phyloP scores from a whole-genome alignment of 1,139 yeast genomes.

The Casaregolazyma suthepensis region DNA sequence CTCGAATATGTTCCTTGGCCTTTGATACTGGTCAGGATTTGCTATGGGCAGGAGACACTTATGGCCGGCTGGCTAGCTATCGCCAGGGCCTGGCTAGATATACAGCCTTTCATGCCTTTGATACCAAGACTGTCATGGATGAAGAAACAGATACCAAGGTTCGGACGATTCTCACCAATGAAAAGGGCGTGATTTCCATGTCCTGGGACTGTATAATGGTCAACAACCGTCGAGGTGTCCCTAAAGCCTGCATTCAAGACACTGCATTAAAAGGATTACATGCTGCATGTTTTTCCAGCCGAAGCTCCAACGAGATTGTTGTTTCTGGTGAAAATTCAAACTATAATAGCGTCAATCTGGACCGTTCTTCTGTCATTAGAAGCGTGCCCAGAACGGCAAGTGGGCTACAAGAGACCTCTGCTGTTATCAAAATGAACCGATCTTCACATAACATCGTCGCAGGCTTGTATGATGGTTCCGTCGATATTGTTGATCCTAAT shows the following conservation, averaged over 20 bases:
- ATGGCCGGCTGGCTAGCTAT: slow-evolving; percentile 45
- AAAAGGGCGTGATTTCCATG: slow-evolving; percentile 31
- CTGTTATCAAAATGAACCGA: slow-evolving; percentile 35
- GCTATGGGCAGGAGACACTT: slow-evolving; percentile 79
- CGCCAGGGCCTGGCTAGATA: slow-evolving; percentile 39
- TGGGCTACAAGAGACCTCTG: slow-evolving; percentile 30
- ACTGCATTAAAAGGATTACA: slow-evolving; percentile 26
- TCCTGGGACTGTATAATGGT: slow-evolving; percentile 29
- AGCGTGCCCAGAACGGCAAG: slow-evolving; percentile 16
- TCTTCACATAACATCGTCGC: slow-evolving; percentile 44
- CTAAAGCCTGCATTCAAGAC: slow-evolving; percentile 25
- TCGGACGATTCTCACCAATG: slow-evolving; percentile 30
- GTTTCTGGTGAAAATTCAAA: slow-evolving; percentile 44
- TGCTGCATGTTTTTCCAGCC: slow-evolving; percentile 28
- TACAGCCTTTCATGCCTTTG: slow-evolving; percentile 35
- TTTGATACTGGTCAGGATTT: slow-evolving; percentile 72
- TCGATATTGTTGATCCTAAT: slow-evolving; percentile 73
- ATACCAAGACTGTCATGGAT: slow-evolving; percentile 8
- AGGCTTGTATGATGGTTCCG: slow-evolving; percentile 61
- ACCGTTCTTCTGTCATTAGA: slow-evolving; percentile 39
- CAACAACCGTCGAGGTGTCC: slow-evolving; percentile 33
- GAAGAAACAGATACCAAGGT: slow-evolving; percentile 19
- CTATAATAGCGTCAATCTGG: slow-evolving; percentile 55
- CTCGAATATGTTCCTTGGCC: slow-evolving; percentile 35
- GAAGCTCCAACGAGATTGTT: slow-evolving; percentile 36